Evolutionary conservation across 116 monocot genomes (phyloP), one percentile per base, ranked within the genome.

Genomic region (Iris pallida): DNA sequence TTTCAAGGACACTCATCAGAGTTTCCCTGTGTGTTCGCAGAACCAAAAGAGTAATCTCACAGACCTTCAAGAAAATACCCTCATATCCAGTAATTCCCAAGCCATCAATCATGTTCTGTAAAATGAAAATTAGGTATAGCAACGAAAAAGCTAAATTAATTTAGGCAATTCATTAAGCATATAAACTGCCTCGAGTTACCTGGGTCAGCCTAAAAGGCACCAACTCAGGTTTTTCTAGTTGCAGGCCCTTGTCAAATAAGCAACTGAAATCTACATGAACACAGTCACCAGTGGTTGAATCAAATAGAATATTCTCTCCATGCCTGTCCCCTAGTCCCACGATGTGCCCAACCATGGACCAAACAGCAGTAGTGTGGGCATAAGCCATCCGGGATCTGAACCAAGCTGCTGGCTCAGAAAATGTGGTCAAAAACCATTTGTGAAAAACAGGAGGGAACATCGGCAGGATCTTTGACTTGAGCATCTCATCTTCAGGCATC

Each of bases 211-310:
- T 91, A 66, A 97, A 97, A 53, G 97, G 97, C 64, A 97, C 97
- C 61, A 97, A 63, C 66, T 97, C 97, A 20, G 97, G 97, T 69
- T 90, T 97, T 53, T 97, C 97, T 19, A 97, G 72, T 52, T 89
- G 90, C 73, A 97, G 76, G 2, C 97, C 92, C 65, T 83, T 97
- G 77, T 97, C 97, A 79, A 97, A 97, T 55, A 97, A 71, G 83
- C 97, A 97, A 63, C 97, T 97, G 46, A 97, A 97, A 69, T 97
- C 97, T 40, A 97, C 97, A 78, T 97, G 97, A 52, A 97, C 83
- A 69, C 89, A 92, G 66, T 97, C 97, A 18, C 97, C 97, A 16
- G 80, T 89, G 8, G 97, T 85, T 13, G 97, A 92, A 80, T 97
- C 97, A 66, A 97, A 90, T 1, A 97, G 81, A 62, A 97, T 92